Conservation (phyloP, 176 grass and related monocot genomes). For the Lolium multiflorum region DNA sequence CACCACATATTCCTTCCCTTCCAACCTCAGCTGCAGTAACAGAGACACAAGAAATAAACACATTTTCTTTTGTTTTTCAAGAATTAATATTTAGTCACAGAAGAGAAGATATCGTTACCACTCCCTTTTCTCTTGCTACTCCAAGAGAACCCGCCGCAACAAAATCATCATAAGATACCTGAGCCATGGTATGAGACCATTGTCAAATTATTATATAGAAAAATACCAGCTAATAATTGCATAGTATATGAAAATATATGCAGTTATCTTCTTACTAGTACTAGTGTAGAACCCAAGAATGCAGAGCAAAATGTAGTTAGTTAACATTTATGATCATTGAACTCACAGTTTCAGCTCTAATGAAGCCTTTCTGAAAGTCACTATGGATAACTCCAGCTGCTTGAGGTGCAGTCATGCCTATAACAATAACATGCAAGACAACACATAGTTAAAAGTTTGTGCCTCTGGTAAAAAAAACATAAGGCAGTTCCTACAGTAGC, state of each 20-base stretch:
- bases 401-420: conserved; percentile 98
- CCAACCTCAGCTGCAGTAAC: conserved; percentile 73
- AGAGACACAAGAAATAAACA: conserved; percentile 26
- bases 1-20: conserved; percentile 95
- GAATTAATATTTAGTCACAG: not conserved
- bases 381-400: conserved; percentile 98
- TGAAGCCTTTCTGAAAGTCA: conserved; percentile 99
- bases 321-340: conserved; percentile 19
- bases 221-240: not conserved
- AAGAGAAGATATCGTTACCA: conserved; percentile 64
- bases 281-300: not conserved
- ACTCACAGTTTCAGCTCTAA: conserved; percentile 99
- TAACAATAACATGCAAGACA: conserved; percentile 4
- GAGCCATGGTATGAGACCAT: conserved; percentile 30
- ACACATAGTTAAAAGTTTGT: not conserved
- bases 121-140: conserved; percentile 91
- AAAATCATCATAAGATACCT: conserved; percentile 95
- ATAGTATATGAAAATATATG: conserved; percentile 7
- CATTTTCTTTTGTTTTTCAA: not conserved
- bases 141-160: conserved; percentile 78
- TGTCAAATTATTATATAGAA: conserved; percentile 39
- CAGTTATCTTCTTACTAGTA: not conserved
- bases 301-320: conserved; percentile 1
- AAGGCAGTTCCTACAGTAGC: not conserved
- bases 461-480: not conserved